Evolutionary conservation across 73 alveolate genomes (phyloP).

Genomic region (Paramecium biaurelia): DNA sequence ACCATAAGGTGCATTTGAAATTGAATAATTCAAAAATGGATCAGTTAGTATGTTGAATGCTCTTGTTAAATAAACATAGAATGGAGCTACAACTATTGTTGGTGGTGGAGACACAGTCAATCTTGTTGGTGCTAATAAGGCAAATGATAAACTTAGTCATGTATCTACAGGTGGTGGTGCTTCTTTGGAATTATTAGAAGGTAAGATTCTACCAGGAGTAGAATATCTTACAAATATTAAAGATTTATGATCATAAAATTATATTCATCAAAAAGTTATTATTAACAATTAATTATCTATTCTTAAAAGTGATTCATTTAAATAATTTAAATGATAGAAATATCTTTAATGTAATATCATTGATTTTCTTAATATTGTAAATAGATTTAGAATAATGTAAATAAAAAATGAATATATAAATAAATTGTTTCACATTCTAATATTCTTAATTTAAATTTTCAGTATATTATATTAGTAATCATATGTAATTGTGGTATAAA

Average conservation of each 20-base stretch:
- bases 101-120: slow-evolving; percentile 96
- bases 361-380: not conserved
- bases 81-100: slow-evolving; percentile 85
- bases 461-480: not conserved
- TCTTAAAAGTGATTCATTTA: too few species aligned
- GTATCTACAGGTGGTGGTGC: slow-evolving; percentile 99
- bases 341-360: not conserved
- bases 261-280: not conserved
- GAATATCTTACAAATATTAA: slow-evolving; percentile 57
- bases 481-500: not conserved
- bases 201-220: slow-evolving; percentile 92
- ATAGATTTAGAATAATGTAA: not conserved
- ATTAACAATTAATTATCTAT: not conserved
- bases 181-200: slow-evolving; percentile 92
- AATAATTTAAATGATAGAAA: not conserved
- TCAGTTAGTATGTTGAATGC: slow-evolving; percentile 72
- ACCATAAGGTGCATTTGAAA: slow-evolving; percentile 92
- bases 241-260: slow-evolving; percentile 33
- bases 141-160: slow-evolving; percentile 71
- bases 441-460: not conserved
- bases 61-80: slow-evolving; percentile 65
- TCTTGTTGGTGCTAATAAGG: slow-evolving; percentile 71
- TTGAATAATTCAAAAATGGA: slow-evolving; percentile 80
- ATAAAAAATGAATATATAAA: too few species aligned
- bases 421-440: too few species aligned